Percentiles rank a stretch among this genome's conserved stretches.
These are phyloP conservation scores for Dicorynia guianensis DNA, from an alignment of 306 rosid species.

Conservation along the genomic window DNA sequence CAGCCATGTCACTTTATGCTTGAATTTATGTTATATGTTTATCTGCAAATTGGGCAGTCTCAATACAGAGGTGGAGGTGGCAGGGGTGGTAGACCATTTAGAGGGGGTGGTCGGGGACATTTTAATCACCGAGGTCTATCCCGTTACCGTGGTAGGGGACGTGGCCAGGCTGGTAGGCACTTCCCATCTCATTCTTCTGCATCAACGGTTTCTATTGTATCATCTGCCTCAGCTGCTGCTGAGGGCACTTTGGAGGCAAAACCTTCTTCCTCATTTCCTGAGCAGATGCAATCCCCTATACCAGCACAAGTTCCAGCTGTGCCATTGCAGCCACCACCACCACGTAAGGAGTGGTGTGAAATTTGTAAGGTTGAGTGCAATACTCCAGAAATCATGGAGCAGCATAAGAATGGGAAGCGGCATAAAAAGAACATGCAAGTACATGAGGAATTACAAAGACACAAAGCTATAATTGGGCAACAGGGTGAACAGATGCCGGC, in stretches of 20 bases:
- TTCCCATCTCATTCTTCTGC: slow-evolving; percentile 58
- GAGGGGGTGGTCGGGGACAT: slow-evolving; percentile 69
- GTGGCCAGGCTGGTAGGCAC: slow-evolving; percentile 72
- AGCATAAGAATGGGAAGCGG: slow-evolving; percentile 80
- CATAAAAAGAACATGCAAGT: slow-evolving; percentile 73
- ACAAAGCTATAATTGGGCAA: slow-evolving; percentile 54
- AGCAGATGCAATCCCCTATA: slow-evolving; percentile 45
- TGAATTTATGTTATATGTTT: slow-evolving; percentile 33
- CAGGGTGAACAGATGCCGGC: slow-evolving; percentile 57
- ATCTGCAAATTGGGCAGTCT: slow-evolving; percentile 70
- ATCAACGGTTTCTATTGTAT: slow-evolving; percentile 45
- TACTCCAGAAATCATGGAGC: slow-evolving; percentile 77
- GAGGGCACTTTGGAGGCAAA: slow-evolving; percentile 46
- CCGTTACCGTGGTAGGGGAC: slow-evolving; percentile 43
- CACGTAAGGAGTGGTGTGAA: slow-evolving; percentile 71
- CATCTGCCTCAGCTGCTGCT: slow-evolving; percentile 52
- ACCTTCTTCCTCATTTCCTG: slow-evolving; percentile 56
- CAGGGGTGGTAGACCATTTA: slow-evolving; percentile 73
- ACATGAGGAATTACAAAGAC: slow-evolving; percentile 73
- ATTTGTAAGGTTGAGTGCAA: slow-evolving; percentile 90
- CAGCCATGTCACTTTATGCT: slow-evolving; percentile 42
- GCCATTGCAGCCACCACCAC: slow-evolving; percentile 52
- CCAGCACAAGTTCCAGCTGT: slow-evolving; percentile 58
- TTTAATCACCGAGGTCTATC: slow-evolving; percentile 19
- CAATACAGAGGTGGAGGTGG: slow-evolving; percentile 77